A percentile compares a stretch with the other conserved stretches of the same genome.
These are phyloP conservation scores for Phialophora macrospora DNA, from an alignment of 2,329 filamentous ascomycete genomes.

Conservation along the genomic window DNA sequence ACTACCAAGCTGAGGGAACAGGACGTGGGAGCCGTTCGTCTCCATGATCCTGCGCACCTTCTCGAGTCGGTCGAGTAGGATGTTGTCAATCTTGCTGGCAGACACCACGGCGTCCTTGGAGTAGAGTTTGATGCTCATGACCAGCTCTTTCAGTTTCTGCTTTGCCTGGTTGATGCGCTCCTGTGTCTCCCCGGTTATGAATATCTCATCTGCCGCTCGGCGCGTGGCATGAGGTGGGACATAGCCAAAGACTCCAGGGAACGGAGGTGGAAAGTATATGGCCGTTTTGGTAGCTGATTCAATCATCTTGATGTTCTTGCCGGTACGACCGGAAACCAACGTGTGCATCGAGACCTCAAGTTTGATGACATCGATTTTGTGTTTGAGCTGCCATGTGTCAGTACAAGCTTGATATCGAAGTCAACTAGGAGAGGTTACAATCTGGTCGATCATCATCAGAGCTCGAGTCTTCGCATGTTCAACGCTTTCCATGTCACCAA, in stretches of 20 bases:
- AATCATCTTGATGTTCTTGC: slow-evolving; percentile 97
- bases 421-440: slow-evolving; percentile 60
- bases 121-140: slow-evolving; percentile 77
- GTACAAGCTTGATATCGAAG: slow-evolving; percentile 2
- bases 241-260: slow-evolving; percentile 89
- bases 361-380: slow-evolving; percentile 74
- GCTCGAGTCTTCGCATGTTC: slow-evolving; percentile 97
- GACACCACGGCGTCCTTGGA: slow-evolving; percentile 93
- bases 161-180: slow-evolving; percentile 88
- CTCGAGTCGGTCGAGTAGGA: slow-evolving; percentile 86
- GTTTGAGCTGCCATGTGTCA: slow-evolving; percentile 53
- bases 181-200: slow-evolving; percentile 87
- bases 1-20: slow-evolving; percentile 86
- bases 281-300: slow-evolving; percentile 94
- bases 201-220: slow-evolving; percentile 86
- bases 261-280: slow-evolving; percentile 96
- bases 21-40: slow-evolving; percentile 90
- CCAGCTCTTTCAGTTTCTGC: slow-evolving; percentile 84
- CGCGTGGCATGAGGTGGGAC: slow-evolving; percentile 79
- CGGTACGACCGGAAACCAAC: slow-evolving; percentile 86
- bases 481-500: slow-evolving; percentile 90
- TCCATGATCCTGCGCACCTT: slow-evolving; percentile 99
- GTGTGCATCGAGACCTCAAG: slow-evolving; percentile 88
- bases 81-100: slow-evolving; percentile 90
- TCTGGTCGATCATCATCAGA: slow-evolving; percentile 94